Base-by-base conservation (phyloP, 768 basidiomycete species). In the Suillus ampliporus region DNA sequence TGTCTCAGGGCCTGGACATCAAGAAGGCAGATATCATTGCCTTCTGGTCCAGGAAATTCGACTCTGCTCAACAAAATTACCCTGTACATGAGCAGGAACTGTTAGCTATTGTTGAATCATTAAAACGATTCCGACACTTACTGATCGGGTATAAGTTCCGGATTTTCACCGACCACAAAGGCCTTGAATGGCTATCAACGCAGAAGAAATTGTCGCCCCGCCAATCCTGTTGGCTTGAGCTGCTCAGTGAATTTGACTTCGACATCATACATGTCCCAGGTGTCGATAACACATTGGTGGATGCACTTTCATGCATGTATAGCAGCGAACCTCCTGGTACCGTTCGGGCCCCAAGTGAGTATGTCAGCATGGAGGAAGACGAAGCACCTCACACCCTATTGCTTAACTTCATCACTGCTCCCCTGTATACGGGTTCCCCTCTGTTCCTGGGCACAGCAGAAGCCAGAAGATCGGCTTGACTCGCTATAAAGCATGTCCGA, bases 11-110 rank as follows among this genome's bases (percentile, higher is more conserved):
- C 0, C 21, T 51, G 1, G 67, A 71, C 13, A 31, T 61, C 1
- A 31, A 63, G 5, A 69, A 60, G 0, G 70, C 67, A 2, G 31
- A 56, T 3, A 60, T 72, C n/a, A 64, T 69, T 5, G 69, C 69
- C 2, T 74, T 76, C 57, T 74, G 62, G 60, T 75, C 68, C 0
- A 73, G 65, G 19, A 77, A 76, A 48, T 66, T 76, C 34, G 67
- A 60, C 6, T 37, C 69, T 0, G 68, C 72, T 1, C 72, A 76
- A 57, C 64, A 66, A 34, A 72, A 74, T 47, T 81, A 82, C 51
- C 74, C 77, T 23, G 76, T 78, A 0, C 78, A 78, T 58, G 79
- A 81, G 63, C 67, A 75, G 6, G 81, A 82, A 52, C 60, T 76
- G 28, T 57, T 77, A 21, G 74, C 72, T 0, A 74, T 76, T 0